Evolutionary conservation across 2,329 filamentous ascomycete species (phyloP), one percentile per base, ranked within the genome.

Genomic region (Sclerotinia borealis): DNA sequence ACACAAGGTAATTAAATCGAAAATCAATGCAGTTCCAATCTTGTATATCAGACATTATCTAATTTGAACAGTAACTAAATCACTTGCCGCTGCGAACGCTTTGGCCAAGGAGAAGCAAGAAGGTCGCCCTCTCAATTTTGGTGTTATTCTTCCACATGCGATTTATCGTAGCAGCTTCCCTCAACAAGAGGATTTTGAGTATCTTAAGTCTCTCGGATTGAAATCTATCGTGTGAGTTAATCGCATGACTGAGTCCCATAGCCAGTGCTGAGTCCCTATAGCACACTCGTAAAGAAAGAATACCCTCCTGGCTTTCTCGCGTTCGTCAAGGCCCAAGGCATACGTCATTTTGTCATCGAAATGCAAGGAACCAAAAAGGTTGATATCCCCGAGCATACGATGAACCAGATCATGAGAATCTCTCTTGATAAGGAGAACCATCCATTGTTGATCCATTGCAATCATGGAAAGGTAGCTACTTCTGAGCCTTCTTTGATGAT

Each of bases 281-380:
- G 84, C 31, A 88, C 86, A 1, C 77, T 90, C 37, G 86, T 89
- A 52, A 81, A 84, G 50, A 87, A 85, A 67, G 85, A 88, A 4
- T 79, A 83, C 19, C 77, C 80, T 10, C 75, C 80, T 3, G 80
- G 79, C 0, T 83, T 85, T 59, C 73, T 78, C 27, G 72, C 77
- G 3, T 96, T 95, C 73, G 83, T 96, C 69, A 73, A 79, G 43
- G 75, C 78, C 6, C 85, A 89, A 68, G 81, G 81, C 66, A 93
- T 96, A 71, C 81, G 81, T 50, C 91, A 96, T 70, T 79, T 86
- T 68, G 81, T 90, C 48, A 88, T 96, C 71, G 83, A 88, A 68
- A 90, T 97, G 80, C 85, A 87, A 66, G 89, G 92, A n/a, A 96
- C 96, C 68, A 96, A 97, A 76, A 92, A 93, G 70, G 81, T 88